These are phyloP conservation scores for Thelonectria blattea DNA, from an alignment of 2,329 filamentous ascomycete species.

Conservation along the genomic window DNA sequence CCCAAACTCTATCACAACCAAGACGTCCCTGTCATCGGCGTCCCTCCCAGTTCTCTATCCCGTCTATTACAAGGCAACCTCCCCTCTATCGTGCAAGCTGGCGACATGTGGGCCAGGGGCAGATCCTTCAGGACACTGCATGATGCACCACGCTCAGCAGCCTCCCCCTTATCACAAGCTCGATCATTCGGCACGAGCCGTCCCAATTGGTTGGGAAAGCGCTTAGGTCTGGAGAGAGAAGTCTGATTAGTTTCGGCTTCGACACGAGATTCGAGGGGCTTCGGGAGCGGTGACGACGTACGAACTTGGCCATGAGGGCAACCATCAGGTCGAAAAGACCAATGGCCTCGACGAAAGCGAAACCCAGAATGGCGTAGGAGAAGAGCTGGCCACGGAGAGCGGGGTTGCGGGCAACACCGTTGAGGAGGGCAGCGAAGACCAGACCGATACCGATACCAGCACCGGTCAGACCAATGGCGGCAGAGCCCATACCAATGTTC, in stretches of 20 bases:
- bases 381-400: slow-evolving; percentile 94
- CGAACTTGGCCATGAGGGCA: slow-evolving; percentile 93
- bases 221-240: slow-evolving; percentile 44
- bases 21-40: slow-evolving; percentile 42
- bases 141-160: slow-evolving; percentile 37
- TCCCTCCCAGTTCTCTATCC: slow-evolving; percentile 48
- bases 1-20: slow-evolving; percentile 46
- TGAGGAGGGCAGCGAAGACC: slow-evolving; percentile 88
- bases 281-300: slow-evolving; percentile 52
- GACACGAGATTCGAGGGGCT: not conserved
- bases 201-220: slow-evolving; percentile 42
- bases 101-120: slow-evolving; percentile 35
- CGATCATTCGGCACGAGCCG: slow-evolving; percentile 46
- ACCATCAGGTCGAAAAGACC: slow-evolving; percentile 90
- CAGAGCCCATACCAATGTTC: slow-evolving; percentile 88
- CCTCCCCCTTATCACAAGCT: slow-evolving; percentile 42
- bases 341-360: slow-evolving; percentile 93
- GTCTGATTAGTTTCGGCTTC: slow-evolving; percentile 19
- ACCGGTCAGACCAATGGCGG: slow-evolving; percentile 91
- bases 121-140: slow-evolving; percentile 38
- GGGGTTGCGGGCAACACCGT: slow-evolving; percentile 92
- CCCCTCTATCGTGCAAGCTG: slow-evolving; percentile 44
- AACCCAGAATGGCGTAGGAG: slow-evolving; percentile 94
- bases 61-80: slow-evolving; percentile 50
- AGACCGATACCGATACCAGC: slow-evolving; percentile 95